A percentile compares a stretch with the other conserved stretches of the same genome.
phyloP scores from a whole-genome alignment of 2,329 filamentous ascomycete genomes.

The Clarireedia hainanense region DNA sequence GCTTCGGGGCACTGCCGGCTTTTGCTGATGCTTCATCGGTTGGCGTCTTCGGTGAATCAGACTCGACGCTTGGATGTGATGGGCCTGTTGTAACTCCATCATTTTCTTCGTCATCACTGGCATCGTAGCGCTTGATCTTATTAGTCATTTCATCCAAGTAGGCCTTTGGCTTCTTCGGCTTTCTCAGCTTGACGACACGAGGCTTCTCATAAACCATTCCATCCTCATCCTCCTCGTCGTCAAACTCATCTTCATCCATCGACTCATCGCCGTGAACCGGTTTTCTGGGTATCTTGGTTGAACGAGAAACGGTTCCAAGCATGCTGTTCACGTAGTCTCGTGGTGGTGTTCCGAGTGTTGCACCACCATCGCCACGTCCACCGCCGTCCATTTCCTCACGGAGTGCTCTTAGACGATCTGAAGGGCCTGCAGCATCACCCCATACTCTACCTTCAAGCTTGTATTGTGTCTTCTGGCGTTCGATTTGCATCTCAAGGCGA shows the following conservation, averaged over 20 bases:
- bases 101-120: constrained; percentile 37
- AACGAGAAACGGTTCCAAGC: constrained; percentile 62
- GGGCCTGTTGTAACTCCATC: constrained; percentile 67
- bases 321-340: constrained; percentile 63
- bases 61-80: constrained; percentile 67
- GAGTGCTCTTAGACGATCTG: constrained; percentile 82
- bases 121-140: constrained; percentile 67
- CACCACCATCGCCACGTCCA: constrained; percentile 32
- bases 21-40: constrained; percentile 25
- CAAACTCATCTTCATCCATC: constrained; percentile 23
- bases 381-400: constrained; percentile 87
- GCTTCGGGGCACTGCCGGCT: constrained; percentile 26
- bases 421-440: constrained; percentile 75
- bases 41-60: constrained; percentile 50
- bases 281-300: constrained; percentile 48
- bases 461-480: constrained; percentile 94
- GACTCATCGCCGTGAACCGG: constrained; percentile 36
- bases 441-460: constrained; percentile 92
- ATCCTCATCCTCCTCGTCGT: constrained; percentile 39
- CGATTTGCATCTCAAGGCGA: constrained; percentile 87
- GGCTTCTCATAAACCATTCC: constrained; percentile 60
- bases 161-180: constrained; percentile 52
- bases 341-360: constrained; percentile 37
- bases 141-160: constrained; percentile 65
- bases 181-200: constrained; percentile 67